Evolutionary conservation across 2,329 filamentous ascomycete genomes (phyloP), one percentile per base, ranked within the genome.

Genomic region (Botrytis aclada): DNA sequence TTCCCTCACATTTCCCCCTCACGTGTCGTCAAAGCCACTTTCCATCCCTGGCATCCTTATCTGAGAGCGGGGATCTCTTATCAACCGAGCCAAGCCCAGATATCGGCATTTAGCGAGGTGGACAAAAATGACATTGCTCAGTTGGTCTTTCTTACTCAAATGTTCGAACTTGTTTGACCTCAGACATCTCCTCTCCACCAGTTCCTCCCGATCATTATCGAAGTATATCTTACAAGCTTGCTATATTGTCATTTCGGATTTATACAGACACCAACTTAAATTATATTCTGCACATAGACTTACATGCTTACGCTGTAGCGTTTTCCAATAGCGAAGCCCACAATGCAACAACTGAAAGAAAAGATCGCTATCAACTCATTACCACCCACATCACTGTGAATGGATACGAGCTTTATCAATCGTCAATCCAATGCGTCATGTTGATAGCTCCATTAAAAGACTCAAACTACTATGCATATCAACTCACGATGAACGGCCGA

Each of bases 351-450:
- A 56, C n/a, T 29, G n/a, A 43, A 64, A 62, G 37, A 16, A 69
- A 45, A 43, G 22, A 34, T 32, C 58, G 32, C n/a, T 47, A 39
- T 60, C 51, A 65, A 25, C 25, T 51, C 43, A 43, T 29, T 34
- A 61, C 22, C 63, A 29, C 32, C 54, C 43, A n/a, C 54, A 39
- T 47, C 62, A 72, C n/a, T 54, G 69, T 43, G 62, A 54, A 54
- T 71, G 69, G 58, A 63, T 54, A 51, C 18, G 37, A 6, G 7
- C 47, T 51, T 64, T 32, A 51, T 41, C n/a, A 39, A 41, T 41
- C 43, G 20, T 43, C 58, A 64, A 51, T n/a, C 45, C 43, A 39
- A 71, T 43, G 70, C 56, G 54, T 61, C 54, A 67, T 20, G 61
- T 67, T 58, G 39, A 32, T 25, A 51, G n/a, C 32, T 61, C 41